phyloP scores from a whole-genome alignment of 1,284 basidiomycete genomes.

The Ustilago esculenta region DNA sequence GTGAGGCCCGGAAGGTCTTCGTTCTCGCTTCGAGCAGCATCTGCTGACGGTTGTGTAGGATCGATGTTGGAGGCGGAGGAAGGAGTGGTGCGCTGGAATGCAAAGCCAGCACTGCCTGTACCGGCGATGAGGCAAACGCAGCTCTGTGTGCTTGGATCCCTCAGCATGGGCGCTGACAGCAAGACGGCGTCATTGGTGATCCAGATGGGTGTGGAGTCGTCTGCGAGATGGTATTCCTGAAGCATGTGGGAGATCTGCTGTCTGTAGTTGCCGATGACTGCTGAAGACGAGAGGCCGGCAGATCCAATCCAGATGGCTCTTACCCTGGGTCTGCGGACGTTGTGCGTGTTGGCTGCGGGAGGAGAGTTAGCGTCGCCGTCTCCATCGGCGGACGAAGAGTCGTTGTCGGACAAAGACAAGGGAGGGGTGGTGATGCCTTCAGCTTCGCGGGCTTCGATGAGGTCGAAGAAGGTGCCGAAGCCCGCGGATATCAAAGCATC shows the following conservation, averaged over 20 bases:
- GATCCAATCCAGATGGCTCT: constrained; percentile 48
- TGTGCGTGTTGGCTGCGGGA: background rate
- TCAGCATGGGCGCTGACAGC: constrained; percentile 40
- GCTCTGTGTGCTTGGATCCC: constrained; percentile 23
- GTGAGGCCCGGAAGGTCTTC: constrained; percentile 39
- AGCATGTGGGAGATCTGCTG: constrained; percentile 29
- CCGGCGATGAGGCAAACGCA: constrained; percentile 49
- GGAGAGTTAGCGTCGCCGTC: constrained; percentile 8
- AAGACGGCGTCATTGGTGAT: constrained; percentile 49
- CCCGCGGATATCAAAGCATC: constrained; percentile 38
- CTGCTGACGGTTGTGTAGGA: background rate
- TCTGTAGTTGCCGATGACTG: constrained; percentile 29
- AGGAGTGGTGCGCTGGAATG: constrained; percentile 31
- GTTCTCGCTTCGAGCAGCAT: constrained; percentile 12
- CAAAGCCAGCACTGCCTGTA: constrained; percentile 47
- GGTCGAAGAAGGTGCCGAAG: constrained; percentile 44
- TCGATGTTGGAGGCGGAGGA: background rate
- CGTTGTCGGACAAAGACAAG: constrained; percentile 38
- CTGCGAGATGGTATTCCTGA: constrained; percentile 25
- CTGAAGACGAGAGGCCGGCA: constrained; percentile 30
- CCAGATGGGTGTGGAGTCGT: constrained; percentile 40
- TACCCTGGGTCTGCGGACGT: constrained; percentile 17
- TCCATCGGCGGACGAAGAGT: constrained; percentile 27
- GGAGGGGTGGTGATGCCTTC: constrained; percentile 48
- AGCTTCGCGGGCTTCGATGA: constrained; percentile 37